These are phyloP conservation scores for Lasiosphaeria ovina DNA, from an alignment of 495 filamentous ascomycete genomes.

Conservation along the genomic window DNA sequence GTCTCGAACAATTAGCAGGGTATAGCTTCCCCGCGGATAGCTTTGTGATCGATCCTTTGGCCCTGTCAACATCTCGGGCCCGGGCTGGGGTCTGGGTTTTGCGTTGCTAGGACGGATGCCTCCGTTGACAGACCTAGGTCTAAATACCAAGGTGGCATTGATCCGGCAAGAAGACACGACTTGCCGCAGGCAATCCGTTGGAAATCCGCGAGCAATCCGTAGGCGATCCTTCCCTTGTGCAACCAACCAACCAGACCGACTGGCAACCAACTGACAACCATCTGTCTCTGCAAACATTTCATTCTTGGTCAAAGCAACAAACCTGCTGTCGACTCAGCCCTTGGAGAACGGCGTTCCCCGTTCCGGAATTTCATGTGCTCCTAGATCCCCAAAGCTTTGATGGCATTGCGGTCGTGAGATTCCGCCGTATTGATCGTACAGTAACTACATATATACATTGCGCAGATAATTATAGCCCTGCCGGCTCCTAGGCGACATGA, in stretches of 20 bases:
- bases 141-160: no score
- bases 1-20: no score
- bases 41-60: no score
- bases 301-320: conserved; percentile 1
- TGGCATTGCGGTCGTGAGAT: background rate
- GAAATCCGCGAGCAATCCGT: background rate
- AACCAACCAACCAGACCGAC: background rate
- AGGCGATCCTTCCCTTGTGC: background rate
- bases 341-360: background rate
- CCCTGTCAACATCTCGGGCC: no score
- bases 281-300: background rate
- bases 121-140: no score
- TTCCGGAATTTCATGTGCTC: background rate
- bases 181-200: no score
- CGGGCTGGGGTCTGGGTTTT: no score
- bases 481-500: background rate
- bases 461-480: background rate
- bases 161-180: no score
- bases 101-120: no score
- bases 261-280: no score
- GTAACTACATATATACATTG: background rate
- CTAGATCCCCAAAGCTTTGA: background rate
- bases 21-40: no score
- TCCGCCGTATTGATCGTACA: background rate
- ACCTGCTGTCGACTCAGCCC: background rate